Evolutionary conservation across 257 asterid species (phyloP).

Genomic region (Hygrophila difformis): DNA sequence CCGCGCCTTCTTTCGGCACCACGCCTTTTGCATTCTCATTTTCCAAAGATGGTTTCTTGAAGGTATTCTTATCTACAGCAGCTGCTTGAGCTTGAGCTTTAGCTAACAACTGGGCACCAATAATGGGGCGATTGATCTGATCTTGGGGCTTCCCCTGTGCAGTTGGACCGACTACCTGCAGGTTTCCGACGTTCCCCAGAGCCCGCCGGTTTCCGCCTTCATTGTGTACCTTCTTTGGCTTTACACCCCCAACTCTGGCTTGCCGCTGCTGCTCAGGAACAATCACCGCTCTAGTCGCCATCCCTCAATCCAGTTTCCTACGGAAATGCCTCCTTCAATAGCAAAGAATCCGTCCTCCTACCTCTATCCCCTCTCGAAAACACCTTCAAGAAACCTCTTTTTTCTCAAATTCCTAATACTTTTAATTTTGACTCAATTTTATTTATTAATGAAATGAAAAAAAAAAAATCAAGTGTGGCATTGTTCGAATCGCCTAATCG

Average conservation of each 20-base stretch:
- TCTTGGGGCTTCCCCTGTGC: slow-evolving; percentile 33
- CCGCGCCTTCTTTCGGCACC: slow-evolving; percentile 20
- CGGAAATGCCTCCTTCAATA: slow-evolving; percentile 28
- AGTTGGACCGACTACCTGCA: slow-evolving; percentile 25
- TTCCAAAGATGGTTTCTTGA: slow-evolving; percentile 34
- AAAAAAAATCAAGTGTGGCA: no score
- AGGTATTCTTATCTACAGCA: slow-evolving; percentile 27
- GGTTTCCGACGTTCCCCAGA: slow-evolving; percentile 69
- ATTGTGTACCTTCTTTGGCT: slow-evolving; percentile 35
- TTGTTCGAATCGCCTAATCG: no score
- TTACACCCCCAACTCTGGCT: slow-evolving; percentile 30
- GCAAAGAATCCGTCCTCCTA: not conserved
- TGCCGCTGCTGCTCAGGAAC: slow-evolving; percentile 53
- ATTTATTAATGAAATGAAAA: no score
- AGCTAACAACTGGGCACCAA: slow-evolving; percentile 31
- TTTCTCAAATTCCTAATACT: not conserved
- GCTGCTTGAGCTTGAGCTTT: slow-evolving; percentile 43
- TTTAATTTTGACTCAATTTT: no score
- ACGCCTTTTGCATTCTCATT: slow-evolving; percentile 24
- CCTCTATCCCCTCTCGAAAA: not conserved
- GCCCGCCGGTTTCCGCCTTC: slow-evolving; percentile 46
- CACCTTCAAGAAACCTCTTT: not conserved
- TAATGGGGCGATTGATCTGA: slow-evolving; percentile 32
- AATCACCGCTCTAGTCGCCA: slow-evolving; percentile 35
- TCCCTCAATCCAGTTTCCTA: slow-evolving; percentile 16